Conservation (phyloP, 2,329 filamentous ascomycete genomes). For the Trichoderma endophyticum region DNA sequence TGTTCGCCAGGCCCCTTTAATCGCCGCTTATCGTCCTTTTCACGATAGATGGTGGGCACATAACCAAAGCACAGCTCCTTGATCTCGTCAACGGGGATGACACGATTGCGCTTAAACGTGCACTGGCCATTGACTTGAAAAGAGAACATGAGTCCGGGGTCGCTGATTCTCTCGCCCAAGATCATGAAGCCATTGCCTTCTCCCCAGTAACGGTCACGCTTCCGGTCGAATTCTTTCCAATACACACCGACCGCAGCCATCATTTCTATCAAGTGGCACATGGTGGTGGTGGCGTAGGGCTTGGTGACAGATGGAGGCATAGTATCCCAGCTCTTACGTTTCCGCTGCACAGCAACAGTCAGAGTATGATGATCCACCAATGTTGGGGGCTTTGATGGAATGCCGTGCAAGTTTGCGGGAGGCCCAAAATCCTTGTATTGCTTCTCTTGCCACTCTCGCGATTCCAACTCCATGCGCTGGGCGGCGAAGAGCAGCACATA, state of each 20-base stretch:
- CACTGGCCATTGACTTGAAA: conserved; percentile 51
- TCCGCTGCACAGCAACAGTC: conserved; percentile 45
- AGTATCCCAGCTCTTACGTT: conserved; percentile 49
- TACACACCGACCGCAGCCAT: conserved; percentile 53
- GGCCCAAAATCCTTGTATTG: conserved; percentile 31
- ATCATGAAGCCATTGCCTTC: conserved; percentile 55
- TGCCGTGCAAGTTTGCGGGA: conserved; percentile 21
- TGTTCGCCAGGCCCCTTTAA: conserved; percentile 40
- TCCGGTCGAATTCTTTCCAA: conserved; percentile 57
- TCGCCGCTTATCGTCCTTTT: conserved; percentile 38
- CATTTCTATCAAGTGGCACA: conserved; percentile 54
- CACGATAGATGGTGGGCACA: conserved; percentile 52
- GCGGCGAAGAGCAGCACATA: conserved; percentile 48
- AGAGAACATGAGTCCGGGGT: conserved; percentile 53
- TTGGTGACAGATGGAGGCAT: conserved; percentile 48
- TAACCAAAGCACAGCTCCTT: conserved; percentile 56
- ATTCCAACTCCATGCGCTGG: conserved; percentile 49
- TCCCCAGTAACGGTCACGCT: conserved; percentile 48
- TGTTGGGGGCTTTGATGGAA: conserved; percentile 27
- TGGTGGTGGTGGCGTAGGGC: conserved; percentile 53
- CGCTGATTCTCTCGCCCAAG: conserved; percentile 43
- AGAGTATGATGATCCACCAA: conserved; percentile 38
- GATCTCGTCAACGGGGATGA: conserved; percentile 51
- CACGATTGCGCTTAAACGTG: conserved; percentile 46
- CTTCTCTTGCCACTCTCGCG: conserved; percentile 43